Evolutionary conservation across 257 asterid genomes (phyloP).

Genomic region (Solanum rostratum): DNA sequence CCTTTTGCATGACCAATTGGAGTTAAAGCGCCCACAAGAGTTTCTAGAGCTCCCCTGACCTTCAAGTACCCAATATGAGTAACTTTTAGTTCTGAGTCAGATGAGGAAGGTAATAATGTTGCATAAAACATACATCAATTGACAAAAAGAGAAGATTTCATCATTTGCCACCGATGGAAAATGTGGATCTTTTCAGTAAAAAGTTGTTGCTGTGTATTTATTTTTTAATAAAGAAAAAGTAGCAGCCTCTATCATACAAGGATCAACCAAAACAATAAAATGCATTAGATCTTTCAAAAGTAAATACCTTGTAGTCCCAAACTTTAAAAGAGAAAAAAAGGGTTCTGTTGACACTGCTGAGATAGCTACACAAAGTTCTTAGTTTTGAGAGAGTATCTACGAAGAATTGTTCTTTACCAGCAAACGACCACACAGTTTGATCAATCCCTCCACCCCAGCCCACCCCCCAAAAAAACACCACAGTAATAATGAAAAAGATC

Average conservation of each 20-base stretch:
- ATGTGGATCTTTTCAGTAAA: neutral
- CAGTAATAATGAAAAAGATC: neutral
- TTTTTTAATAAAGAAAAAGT: neutral
- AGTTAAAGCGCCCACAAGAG: constrained; percentile 68
- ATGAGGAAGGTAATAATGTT: neutral
- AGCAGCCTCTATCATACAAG: neutral
- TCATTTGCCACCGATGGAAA: neutral
- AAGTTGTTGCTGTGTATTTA: neutral
- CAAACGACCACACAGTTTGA: neutral
- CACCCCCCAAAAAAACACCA: neutral
- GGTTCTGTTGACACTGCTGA: neutral
- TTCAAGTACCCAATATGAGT: constrained; percentile 24
- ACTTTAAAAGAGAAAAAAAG: neutral
- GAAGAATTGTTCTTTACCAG: neutral
- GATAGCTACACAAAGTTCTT: neutral
- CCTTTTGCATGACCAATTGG: constrained; percentile 56
- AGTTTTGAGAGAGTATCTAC: neutral
- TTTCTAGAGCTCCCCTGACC: constrained; percentile 90
- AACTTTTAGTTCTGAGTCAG: constrained; percentile 1
- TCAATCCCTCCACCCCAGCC: neutral
- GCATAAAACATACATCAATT: neutral
- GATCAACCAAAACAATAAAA: neutral
- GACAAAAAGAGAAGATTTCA: neutral
- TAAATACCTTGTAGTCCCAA: neutral
- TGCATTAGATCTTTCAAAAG: neutral